Percentiles rank a stretch among this genome's conserved stretches.
These are phyloP conservation scores for Sonneratia caseolaris DNA, from an alignment of 345 rosid genomes.

Conservation along the genomic window DNA sequence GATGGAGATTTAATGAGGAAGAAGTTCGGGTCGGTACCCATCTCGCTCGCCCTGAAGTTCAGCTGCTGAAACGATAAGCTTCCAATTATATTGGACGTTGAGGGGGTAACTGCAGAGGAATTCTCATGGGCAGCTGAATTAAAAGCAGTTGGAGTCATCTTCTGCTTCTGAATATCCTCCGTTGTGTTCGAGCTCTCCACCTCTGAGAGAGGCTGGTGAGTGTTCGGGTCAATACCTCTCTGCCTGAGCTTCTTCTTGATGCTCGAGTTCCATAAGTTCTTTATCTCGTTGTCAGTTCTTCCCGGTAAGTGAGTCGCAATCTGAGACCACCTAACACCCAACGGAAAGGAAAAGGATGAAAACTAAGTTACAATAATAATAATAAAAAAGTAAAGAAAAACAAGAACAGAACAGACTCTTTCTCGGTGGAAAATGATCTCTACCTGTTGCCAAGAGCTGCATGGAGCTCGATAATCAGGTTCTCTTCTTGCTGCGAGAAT, in stretches of 20 bases:
- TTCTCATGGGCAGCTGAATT: background rate
- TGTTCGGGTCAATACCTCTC: conserved; percentile 53
- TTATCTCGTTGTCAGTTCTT: conserved; percentile 57
- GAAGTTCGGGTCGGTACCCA: background rate
- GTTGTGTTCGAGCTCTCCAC: conserved; percentile 14
- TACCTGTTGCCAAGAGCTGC: conserved; percentile 69
- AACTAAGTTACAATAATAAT: background rate
- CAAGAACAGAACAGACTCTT: background rate
- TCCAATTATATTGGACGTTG: background rate
- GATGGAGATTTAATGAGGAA: background rate
- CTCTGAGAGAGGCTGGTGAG: conserved; percentile 49
- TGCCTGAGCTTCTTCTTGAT: conserved; percentile 58
- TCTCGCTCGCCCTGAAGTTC: background rate
- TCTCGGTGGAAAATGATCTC: background rate
- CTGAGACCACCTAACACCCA: conserved; percentile 48
- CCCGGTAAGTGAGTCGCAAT: conserved; percentile 57
- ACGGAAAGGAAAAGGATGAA: background rate
- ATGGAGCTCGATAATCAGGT: conserved; percentile 65
- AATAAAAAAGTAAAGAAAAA: background rate
- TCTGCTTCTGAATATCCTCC: background rate
- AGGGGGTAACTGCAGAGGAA: background rate
- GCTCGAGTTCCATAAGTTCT: conserved; percentile 59
- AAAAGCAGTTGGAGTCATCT: conserved; percentile 2
- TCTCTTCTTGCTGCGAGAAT: conserved; percentile 68
- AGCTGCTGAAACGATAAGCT: conserved; percentile 1